Evolutionary conservation across 2,329 filamentous ascomycete species (phyloP).

Genomic region (Colletotrichum aenigma): DNA sequence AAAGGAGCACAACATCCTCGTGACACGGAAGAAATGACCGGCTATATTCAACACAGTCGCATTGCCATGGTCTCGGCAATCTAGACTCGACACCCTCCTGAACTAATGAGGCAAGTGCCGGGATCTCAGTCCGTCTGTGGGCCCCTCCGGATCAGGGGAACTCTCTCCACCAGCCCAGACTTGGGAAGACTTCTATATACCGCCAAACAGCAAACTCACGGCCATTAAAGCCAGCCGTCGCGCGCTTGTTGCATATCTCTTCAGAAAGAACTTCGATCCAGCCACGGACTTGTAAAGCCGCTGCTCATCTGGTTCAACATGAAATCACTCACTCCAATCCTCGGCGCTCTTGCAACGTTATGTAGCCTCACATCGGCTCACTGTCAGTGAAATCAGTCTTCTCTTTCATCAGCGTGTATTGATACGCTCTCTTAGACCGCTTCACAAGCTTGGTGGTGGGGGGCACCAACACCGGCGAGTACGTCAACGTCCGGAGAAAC

Average conservation of each 20-base stretch:
- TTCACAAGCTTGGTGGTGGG: constrained; percentile 18
- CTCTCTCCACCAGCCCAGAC: neutral
- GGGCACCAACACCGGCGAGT: constrained; percentile 14
- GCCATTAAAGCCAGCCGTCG: neutral
- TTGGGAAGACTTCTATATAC: neutral
- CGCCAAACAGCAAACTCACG: neutral
- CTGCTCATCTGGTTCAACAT: neutral
- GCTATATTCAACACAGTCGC: neutral
- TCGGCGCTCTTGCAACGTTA: neutral
- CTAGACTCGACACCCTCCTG: neutral
- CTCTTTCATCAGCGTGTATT: neutral
- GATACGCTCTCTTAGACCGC: neutral
- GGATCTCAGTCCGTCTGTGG: neutral
- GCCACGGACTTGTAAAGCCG: neutral
- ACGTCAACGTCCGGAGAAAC: constrained; percentile 10
- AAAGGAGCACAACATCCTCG: neutral
- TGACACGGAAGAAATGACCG: neutral
- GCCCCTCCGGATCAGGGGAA: neutral
- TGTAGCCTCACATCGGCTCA: neutral
- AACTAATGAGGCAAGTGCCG: neutral
- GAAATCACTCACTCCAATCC: neutral
- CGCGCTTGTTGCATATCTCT: neutral
- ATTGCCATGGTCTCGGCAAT: neutral
- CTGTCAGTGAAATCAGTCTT: neutral
- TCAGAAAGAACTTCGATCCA: neutral